Conservation (phyloP, 306 rosid species). For the Cicer chorassanicum region DNA sequence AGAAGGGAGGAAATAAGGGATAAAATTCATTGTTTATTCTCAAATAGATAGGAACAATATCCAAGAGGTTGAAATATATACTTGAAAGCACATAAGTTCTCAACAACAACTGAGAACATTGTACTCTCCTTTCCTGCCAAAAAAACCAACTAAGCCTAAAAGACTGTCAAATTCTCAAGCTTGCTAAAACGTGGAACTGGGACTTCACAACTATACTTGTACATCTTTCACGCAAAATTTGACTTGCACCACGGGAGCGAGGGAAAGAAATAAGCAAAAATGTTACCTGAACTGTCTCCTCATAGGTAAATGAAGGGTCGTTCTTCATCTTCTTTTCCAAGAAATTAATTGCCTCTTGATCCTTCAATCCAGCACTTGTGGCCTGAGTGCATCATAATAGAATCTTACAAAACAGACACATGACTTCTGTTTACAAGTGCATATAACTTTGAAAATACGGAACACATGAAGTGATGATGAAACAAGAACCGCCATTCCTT, state of each 20-base stretch:
- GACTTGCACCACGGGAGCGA: background rate
- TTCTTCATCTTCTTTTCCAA: constrained; percentile 99
- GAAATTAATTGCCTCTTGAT: constrained; percentile 98
- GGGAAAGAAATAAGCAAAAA: background rate
- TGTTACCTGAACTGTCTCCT: constrained; percentile 96
- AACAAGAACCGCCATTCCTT: constrained; percentile 3
- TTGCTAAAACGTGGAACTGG: background rate
- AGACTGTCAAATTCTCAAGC: constrained; percentile 22
- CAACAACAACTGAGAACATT: background rate
- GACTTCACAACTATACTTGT: background rate
- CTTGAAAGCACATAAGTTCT: constrained; percentile 3
- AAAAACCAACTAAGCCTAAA: constrained; percentile 21
- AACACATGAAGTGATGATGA: constrained; percentile 3
- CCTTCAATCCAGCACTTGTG: constrained; percentile 96
- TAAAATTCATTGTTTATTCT: background rate
- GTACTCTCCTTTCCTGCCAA: constrained; percentile 14
- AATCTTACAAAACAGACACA: constrained; percentile 35
- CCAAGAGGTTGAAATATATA: constrained; percentile 25
- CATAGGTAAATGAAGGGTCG: constrained; percentile 89
- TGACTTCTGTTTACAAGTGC: constrained; percentile 8
- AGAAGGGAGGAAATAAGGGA: background rate
- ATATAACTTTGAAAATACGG: background rate
- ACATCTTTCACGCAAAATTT: background rate
- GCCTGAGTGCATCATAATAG: constrained; percentile 64
- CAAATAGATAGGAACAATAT: background rate